Evolutionary conservation across 225 moss, liverwort and hornwort genomes (phyloP).

Genomic region (Pleurozium schreberi): DNA sequence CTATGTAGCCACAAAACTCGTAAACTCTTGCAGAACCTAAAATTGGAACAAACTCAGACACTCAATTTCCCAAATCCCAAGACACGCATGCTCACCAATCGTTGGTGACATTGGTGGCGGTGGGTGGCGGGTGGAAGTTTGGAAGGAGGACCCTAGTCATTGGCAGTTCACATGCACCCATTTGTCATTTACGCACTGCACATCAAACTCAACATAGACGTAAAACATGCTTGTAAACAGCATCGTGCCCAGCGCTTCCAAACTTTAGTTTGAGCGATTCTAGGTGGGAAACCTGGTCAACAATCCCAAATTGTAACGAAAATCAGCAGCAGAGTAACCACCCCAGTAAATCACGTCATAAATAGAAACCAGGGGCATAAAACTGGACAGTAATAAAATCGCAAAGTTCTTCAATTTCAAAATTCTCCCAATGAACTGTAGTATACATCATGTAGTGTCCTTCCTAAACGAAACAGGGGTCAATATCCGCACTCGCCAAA

Average conservation of each 20-base stretch:
- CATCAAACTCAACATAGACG: neutral
- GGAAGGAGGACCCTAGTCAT: neutral
- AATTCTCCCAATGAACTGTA: constrained; percentile 7
- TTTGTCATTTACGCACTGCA: neutral
- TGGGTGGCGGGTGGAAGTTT: no score
- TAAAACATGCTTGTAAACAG: neutral
- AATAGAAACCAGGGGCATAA: neutral
- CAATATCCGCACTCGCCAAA: constrained; percentile 1
- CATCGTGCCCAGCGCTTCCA: neutral
- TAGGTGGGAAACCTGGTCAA: neutral
- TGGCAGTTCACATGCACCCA: neutral
- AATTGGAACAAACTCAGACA: neutral
- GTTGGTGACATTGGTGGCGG: neutral
- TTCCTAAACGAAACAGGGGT: neutral
- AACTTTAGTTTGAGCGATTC: neutral
- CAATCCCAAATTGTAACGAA: neutral
- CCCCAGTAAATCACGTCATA: neutral
- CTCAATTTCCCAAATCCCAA: neutral
- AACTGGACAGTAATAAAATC: neutral
- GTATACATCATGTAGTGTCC: constrained; percentile 6
- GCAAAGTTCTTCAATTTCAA: constrained; percentile 6
- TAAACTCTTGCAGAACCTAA: neutral
- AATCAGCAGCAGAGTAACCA: neutral
- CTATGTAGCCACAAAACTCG: neutral
- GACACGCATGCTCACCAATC: neutral